phyloP scores from a whole-genome alignment of 768 basidiomycete genomes.

The Mycena vulgaris region DNA sequence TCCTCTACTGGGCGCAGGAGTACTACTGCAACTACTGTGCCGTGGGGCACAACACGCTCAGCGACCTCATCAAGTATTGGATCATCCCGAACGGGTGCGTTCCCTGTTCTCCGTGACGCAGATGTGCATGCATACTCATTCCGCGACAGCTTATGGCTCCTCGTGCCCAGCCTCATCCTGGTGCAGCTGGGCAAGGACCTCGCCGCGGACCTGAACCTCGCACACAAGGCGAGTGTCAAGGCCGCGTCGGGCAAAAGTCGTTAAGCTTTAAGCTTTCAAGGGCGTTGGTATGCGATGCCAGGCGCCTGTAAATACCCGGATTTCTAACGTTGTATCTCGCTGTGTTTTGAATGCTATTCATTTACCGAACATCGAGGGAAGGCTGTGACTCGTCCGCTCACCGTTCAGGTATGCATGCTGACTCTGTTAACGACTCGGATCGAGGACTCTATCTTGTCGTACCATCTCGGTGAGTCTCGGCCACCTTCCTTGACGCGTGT shows the following conservation, averaged over 20 bases:
- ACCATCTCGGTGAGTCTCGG: no score
- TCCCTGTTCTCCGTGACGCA: neutral
- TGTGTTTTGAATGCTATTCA: neutral
- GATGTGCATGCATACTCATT: neutral
- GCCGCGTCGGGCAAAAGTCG: constrained; percentile 33
- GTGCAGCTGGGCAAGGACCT: constrained; percentile 77
- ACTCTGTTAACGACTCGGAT: no score
- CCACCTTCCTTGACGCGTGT: no score
- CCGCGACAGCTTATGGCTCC: constrained; percentile 76
- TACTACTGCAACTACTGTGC: constrained; percentile 82
- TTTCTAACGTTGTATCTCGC: no score
- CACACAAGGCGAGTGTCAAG: constrained; percentile 42
- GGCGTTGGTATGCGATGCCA: no score
- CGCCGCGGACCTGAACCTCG: constrained; percentile 54
- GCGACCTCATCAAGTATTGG: constrained; percentile 72
- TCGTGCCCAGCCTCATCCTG: constrained; percentile 77
- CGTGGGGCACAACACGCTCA: constrained; percentile 78
- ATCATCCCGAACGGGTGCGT: constrained; percentile 86
- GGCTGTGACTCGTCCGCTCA: no score
- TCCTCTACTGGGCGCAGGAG: constrained; percentile 87
- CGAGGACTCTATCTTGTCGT: no score
- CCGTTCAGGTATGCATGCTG: no score
- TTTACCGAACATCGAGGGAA: no score
- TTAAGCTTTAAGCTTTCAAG: neutral
- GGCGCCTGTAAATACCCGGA: no score